Evolutionary conservation across 1,284 basidiomycete genomes (phyloP), one percentile per base, ranked within the genome.

Genomic region (Vanrija pseudolonga): DNA sequence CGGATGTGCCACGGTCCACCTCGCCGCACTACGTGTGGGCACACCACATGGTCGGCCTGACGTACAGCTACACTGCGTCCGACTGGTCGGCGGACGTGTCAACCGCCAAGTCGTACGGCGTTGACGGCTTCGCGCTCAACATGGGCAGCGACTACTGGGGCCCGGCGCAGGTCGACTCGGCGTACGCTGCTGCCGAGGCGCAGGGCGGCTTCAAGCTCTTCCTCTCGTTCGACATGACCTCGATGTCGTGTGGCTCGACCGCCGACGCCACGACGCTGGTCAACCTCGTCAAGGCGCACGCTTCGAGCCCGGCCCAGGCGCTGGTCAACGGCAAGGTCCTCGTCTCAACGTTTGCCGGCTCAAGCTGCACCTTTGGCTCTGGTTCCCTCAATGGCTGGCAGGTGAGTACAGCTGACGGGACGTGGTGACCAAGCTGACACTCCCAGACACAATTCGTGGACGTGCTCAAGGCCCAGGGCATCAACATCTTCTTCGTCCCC

Each of bases 261-360:
- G 64, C 65, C n/a, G 82, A 88, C 56, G 73, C 77, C 14, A 76
- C 78, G 42, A 72, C 75, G 18, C 79, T 89, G 40, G 81, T 83
- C 57, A 77, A 78, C 48, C 81, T 85, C 52, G 83, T 88, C 56
- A 79, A 80, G 11, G 78, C 78, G 11, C 85, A 84, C 60, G 76
- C 82, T 0, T 66, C 72, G 7, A 83, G 84, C 65, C 80, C 86
- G 0, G 85, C 84, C 51, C 87, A 90, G 66, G 77, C 89, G 44
- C 83, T 81, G 60, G 72, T 80, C 53, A 51, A 67, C 8, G 76
- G 77, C 49, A 80, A 80, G 37, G 80, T 84, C 3, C 81, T 90
- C 44, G 85, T 86, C 4, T 87, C 86, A 0, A 88, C 87, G 1
- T 92, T 92, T 70, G 76, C 87, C 2, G 89, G 89, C 17, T 84